Evolutionary conservation across 768 basidiomycete species (phyloP).

Genomic region (Phlebiopsis gigantea): DNA sequence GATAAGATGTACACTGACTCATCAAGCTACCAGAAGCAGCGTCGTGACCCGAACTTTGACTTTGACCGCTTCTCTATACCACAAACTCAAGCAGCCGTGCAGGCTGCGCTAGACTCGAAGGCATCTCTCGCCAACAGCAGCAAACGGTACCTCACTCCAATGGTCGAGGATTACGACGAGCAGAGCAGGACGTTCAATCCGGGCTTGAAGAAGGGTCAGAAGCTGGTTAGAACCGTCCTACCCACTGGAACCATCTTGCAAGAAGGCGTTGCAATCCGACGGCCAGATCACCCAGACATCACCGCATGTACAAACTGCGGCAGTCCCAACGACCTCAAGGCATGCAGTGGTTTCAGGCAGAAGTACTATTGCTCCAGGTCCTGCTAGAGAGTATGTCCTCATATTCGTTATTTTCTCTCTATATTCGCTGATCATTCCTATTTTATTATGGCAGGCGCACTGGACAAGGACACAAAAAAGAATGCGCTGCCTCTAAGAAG

Average conservation of each 20-base stretch:
- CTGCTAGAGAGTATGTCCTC: constrained; percentile 2
- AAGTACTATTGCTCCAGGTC: constrained; percentile 6
- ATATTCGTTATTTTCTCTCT: not conserved
- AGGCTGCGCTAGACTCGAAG: constrained; percentile 2
- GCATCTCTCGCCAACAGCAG: not conserved
- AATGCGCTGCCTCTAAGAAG: not conserved
- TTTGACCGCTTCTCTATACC: constrained; percentile 8
- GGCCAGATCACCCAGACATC: constrained; percentile 3
- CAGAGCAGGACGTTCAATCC: not conserved
- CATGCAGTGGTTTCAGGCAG: constrained; percentile 8
- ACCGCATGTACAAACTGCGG: constrained; percentile 11
- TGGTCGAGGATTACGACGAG: not conserved
- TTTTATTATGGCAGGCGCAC: not conserved
- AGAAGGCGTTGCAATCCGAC: constrained; percentile 2
- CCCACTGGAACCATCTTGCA: not conserved
- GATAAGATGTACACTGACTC: not conserved
- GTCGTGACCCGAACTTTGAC: not conserved
- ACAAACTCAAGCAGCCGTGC: constrained; percentile 1
- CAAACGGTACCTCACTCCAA: not conserved
- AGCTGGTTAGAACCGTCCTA: not conserved
- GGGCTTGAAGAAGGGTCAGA: constrained; percentile 2
- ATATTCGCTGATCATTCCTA: not conserved
- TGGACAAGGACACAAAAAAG: constrained; percentile 10
- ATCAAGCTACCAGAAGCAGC: not conserved
- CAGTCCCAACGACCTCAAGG: constrained; percentile 5